These are phyloP conservation scores for Schrenkiella parvula DNA, from an alignment of 345 rosid species.

Conservation along the genomic window DNA sequence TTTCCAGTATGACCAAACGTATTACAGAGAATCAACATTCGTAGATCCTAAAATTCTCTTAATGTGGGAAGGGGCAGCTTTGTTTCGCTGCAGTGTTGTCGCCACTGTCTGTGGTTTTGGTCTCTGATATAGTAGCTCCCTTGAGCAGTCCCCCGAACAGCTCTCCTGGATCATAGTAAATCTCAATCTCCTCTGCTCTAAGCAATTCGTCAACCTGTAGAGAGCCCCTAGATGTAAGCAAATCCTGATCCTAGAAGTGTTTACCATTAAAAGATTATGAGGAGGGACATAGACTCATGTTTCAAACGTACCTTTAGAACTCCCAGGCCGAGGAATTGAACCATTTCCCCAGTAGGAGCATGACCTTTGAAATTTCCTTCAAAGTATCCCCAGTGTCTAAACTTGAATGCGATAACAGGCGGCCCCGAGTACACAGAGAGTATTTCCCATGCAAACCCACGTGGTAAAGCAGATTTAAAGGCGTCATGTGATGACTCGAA, in stretches of 20 bases:
- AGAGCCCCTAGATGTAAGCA: constrained; percentile 18
- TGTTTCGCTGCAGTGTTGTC: constrained; percentile 27
- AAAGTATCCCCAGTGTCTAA: constrained; percentile 86
- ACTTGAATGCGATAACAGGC: constrained; percentile 68
- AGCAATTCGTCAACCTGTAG: constrained; percentile 65
- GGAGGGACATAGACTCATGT: not conserved
- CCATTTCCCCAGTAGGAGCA: constrained; percentile 64
- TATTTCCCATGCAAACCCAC: constrained; percentile 90
- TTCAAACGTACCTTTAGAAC: constrained; percentile 51
- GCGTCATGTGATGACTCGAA: constrained; percentile 72
- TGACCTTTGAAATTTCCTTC: constrained; percentile 72
- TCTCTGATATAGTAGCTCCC: constrained; percentile 31
- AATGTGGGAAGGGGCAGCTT: constrained; percentile 34
- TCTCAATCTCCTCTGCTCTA: constrained; percentile 61
- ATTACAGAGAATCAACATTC: not conserved
- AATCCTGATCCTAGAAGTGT: constrained; percentile 1
- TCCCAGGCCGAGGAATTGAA: constrained; percentile 59
- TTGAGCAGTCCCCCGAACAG: constrained; percentile 58
- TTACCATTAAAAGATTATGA: not conserved
- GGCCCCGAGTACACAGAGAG: constrained; percentile 66
- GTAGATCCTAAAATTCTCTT: not conserved
- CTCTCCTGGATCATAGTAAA: constrained; percentile 67
- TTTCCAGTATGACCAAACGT: not conserved
- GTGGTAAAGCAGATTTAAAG: constrained; percentile 60
- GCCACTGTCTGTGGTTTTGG: constrained; percentile 11